Conservation (phyloP, 2,329 filamentous ascomycete species). For the Orbilia brochopaga region DNA sequence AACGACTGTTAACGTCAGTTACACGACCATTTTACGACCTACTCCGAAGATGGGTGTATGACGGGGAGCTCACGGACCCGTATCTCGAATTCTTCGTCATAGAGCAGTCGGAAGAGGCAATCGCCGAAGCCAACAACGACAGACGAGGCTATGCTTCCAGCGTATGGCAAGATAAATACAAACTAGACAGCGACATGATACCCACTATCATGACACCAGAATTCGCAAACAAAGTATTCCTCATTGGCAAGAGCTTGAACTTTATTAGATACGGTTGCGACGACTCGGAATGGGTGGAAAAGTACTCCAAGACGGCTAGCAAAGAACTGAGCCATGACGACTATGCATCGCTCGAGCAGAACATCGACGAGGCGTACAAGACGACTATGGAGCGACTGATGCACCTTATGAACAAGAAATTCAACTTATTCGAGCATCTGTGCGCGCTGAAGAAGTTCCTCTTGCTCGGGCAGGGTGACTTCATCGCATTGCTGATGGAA, state of each 20-base stretch:
- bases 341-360: constrained; percentile 85
- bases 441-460: constrained; percentile 93
- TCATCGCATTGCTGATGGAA: constrained; percentile 96
- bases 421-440: constrained; percentile 91
- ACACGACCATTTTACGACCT: constrained; percentile 97
- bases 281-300: constrained; percentile 93
- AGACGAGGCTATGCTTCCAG: constrained; percentile 74
- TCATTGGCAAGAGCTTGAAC: constrained; percentile 97
- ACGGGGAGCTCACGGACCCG: constrained; percentile 95
- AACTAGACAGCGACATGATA: constrained; percentile 81
- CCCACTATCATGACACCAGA: constrained; percentile 91
- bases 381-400: constrained; percentile 96
- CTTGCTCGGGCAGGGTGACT: constrained; percentile 92
- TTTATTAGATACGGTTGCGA: constrained; percentile 96
- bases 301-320: constrained; percentile 89
- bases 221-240: constrained; percentile 93
- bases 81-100: constrained; percentile 94
- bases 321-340: constrained; percentile 92
- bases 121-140: constrained; percentile 60
- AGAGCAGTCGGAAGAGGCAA: constrained; percentile 66
- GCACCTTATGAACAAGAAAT: constrained; percentile 91
- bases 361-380: constrained; percentile 97
- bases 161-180: constrained; percentile 98
- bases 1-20: constrained; percentile 82
- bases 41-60: constrained; percentile 95